Conservation (phyloP, 305 asterid species). For the Rubia occidens region DNA sequence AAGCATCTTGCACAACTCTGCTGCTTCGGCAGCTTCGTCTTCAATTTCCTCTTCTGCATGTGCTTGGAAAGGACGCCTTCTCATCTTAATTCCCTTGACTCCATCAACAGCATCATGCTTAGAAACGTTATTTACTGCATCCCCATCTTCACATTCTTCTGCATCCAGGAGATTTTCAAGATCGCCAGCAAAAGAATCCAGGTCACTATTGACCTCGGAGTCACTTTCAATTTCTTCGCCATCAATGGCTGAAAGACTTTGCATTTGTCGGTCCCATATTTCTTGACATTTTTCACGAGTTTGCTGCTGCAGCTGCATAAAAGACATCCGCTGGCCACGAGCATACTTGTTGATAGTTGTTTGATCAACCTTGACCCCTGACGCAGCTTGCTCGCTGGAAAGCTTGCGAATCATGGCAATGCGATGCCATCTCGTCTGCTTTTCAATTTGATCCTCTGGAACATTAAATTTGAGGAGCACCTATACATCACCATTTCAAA, state of each 20-base stretch:
- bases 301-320: slow-evolving; percentile 99
- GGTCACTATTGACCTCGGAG: slow-evolving; percentile 90
- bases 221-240: slow-evolving; percentile 95
- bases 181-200: slow-evolving; percentile 99
- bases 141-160: slow-evolving; percentile 83
- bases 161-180: slow-evolving; percentile 97
- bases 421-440: slow-evolving; percentile 94
- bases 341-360: slow-evolving; percentile 96
- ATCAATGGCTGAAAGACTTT: slow-evolving; percentile 70
- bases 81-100: slow-evolving; percentile 84
- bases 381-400: slow-evolving; percentile 98
- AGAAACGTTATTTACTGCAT: slow-evolving; percentile 56
- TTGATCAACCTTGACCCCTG: slow-evolving; percentile 92
- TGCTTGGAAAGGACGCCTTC: slow-evolving; percentile 76
- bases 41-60: slow-evolving; percentile 86
- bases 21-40: slow-evolving; percentile 97
- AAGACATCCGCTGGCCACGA: slow-evolving; percentile 98
- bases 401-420: slow-evolving; percentile 95
- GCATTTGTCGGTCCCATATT: slow-evolving; percentile 94
- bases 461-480: slow-evolving; percentile 92
- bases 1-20: slow-evolving; percentile 92
- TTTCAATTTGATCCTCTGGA: slow-evolving; percentile 84
- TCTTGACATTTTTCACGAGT: slow-evolving; percentile 99
- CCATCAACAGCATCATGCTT: slow-evolving; percentile 65
- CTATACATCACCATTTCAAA: slow-evolving; percentile 31